Evolutionary conservation across 768 basidiomycete genomes (phyloP).

Genomic region (Botryobasidium botryosum): DNA sequence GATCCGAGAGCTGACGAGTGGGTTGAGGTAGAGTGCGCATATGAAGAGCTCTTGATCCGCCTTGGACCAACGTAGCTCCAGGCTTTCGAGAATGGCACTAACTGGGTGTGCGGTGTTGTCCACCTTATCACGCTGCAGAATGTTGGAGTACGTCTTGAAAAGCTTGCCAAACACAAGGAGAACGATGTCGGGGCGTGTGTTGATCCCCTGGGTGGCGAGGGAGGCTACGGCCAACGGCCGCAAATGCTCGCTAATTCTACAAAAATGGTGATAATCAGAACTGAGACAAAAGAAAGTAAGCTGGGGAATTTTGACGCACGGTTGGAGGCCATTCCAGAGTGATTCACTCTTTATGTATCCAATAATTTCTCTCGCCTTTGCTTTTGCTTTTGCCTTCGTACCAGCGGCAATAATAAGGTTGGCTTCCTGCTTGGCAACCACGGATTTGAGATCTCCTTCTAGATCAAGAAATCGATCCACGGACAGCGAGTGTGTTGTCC

Average conservation of each 20-base stretch:
- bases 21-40: not conserved
- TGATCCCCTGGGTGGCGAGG: not conserved
- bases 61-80: not conserved
- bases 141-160: not conserved
- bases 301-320: not conserved
- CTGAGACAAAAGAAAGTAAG: not conserved
- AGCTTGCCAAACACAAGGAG: not conserved
- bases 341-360: not conserved
- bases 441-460: not conserved
- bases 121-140: too few species aligned
- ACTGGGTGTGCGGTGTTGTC: not conserved
- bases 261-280: not conserved
- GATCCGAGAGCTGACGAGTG: not conserved
- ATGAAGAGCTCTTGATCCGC: not conserved
- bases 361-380: not conserved
- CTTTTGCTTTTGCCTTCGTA: not conserved
- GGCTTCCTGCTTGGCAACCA: not conserved
- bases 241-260: not conserved
- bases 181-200: not conserved
- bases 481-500: not conserved
- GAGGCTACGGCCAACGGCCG: not conserved
- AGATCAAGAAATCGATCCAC: not conserved
- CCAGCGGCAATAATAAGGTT: not conserved
- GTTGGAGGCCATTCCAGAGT: not conserved
- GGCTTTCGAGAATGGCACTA: not conserved